Conservation (phyloP, 1,139 yeast genomes). For the Meyerozyma sp. region DNA sequence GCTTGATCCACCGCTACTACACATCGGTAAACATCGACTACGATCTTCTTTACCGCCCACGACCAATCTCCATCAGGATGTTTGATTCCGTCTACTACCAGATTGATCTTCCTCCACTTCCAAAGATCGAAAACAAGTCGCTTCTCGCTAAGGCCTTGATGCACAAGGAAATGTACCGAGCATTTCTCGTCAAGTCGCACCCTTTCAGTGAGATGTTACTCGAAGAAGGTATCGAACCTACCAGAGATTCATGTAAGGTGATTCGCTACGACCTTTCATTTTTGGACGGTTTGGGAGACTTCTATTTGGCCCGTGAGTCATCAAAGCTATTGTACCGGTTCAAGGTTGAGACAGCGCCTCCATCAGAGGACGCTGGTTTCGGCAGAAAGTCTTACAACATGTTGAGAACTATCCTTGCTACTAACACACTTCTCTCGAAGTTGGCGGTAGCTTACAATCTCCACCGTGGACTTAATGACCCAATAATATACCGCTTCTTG, state of each 20-base stretch:
- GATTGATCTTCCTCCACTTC: slow-evolving; percentile 33
- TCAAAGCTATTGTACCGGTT: slow-evolving; percentile 31
- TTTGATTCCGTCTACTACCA: slow-evolving; percentile 18
- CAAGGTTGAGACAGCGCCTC: slow-evolving; percentile 11
- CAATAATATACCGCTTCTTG: slow-evolving; percentile 15
- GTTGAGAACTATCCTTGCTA: slow-evolving; percentile 31
- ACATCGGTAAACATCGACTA: slow-evolving; percentile 16
- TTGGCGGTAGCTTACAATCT: slow-evolving; percentile 34
- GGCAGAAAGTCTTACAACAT: slow-evolving; percentile 27
- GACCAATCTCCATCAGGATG: slow-evolving; percentile 19
- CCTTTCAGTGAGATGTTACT: slow-evolving; percentile 21
- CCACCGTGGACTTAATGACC: slow-evolving; percentile 31
- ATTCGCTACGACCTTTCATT: slow-evolving; percentile 36
- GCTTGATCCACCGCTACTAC: slow-evolving; percentile 19
- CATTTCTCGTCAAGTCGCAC: slow-evolving; percentile 26
- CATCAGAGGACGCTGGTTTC: slow-evolving; percentile 11
- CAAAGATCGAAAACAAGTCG: slow-evolving; percentile 25
- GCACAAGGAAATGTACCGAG: slow-evolving; percentile 37
- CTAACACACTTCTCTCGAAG: slow-evolving; percentile 36
- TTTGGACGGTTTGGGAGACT: slow-evolving; percentile 42
- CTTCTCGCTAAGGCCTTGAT: slow-evolving; percentile 33
- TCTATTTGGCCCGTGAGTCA: slow-evolving; percentile 35
- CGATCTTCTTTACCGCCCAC: slow-evolving; percentile 14
- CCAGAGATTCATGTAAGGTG: slow-evolving; percentile 17
- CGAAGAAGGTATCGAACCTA: slow-evolving; percentile 12